Conservation (phyloP, 768 basidiomycete species). For the Tylopilus vinaceipallidus region DNA sequence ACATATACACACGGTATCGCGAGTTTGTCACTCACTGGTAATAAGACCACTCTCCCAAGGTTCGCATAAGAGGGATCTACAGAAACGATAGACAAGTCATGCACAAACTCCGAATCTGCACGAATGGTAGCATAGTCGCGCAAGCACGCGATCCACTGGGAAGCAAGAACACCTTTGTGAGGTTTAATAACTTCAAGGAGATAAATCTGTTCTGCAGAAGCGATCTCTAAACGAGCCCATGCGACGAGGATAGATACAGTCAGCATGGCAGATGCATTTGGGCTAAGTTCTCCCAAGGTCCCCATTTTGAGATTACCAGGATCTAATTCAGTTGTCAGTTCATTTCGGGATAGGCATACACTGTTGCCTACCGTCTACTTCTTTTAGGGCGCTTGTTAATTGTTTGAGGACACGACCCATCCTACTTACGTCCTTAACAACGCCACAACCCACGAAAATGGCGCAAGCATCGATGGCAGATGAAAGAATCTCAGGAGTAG, state of each 20-base stretch:
- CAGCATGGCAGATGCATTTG: slow-evolving; percentile 94
- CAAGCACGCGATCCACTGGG: slow-evolving; percentile 85
- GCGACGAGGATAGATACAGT: slow-evolving; percentile 90
- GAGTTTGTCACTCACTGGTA: slow-evolving; percentile 64
- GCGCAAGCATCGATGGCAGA: slow-evolving; percentile 93
- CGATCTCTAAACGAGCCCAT: slow-evolving; percentile 90
- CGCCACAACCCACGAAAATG: slow-evolving; percentile 91
- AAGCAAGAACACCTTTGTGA: slow-evolving; percentile 67
- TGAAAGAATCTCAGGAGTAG: slow-evolving; percentile 92
- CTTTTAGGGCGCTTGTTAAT: slow-evolving; percentile 82
- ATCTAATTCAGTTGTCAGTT: slow-evolving; percentile 45
- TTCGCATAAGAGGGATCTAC: slow-evolving; percentile 84
- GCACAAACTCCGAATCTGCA: slow-evolving; percentile 82
- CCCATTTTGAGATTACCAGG: slow-evolving; percentile 83
- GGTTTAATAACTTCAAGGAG: slow-evolving; percentile 81
- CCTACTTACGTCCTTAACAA: slow-evolving; percentile 82
- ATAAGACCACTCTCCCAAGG: slow-evolving; percentile 83
- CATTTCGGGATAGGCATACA: neutral
- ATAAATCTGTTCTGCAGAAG: slow-evolving; percentile 71
- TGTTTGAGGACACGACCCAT: slow-evolving; percentile 96
- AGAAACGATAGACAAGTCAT: slow-evolving; percentile 70
- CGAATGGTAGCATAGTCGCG: slow-evolving; percentile 91
- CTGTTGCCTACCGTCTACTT: slow-evolving; percentile 69
- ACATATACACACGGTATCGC: neutral
- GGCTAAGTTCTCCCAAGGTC: slow-evolving; percentile 81